phyloP scores from a whole-genome alignment of 2,329 filamentous ascomycete genomes.

The Metarhizium anisopliae region DNA sequence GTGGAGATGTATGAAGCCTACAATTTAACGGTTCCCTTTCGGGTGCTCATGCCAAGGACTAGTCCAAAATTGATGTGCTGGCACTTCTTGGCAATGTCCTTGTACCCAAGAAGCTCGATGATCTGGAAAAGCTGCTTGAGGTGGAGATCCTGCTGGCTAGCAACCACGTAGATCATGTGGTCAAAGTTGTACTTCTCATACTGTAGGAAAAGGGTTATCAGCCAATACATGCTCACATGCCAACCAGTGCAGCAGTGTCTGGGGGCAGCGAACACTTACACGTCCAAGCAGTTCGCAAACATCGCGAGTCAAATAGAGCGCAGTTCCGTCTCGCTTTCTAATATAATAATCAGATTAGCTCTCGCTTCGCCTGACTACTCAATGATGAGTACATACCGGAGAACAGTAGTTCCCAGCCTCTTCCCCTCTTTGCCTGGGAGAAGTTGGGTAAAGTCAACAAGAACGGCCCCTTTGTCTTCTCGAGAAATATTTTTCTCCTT shows the following conservation, averaged over 20 bases:
- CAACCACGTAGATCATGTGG: slow-evolving; percentile 73
- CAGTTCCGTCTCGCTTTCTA: slow-evolving; percentile 61
- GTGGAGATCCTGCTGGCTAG: slow-evolving; percentile 62
- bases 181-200: slow-evolving; percentile 57
- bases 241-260: background rate
- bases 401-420: slow-evolving; percentile 59
- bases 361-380: background rate
- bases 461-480: slow-evolving; percentile 61
- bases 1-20: slow-evolving; percentile 2
- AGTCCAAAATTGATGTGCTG: slow-evolving; percentile 71
- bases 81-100: slow-evolving; percentile 58
- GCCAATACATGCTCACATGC: background rate
- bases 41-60: slow-evolving; percentile 62
- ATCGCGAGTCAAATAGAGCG: slow-evolving; percentile 69
- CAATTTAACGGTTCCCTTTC: slow-evolving; percentile 67
- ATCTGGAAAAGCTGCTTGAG: slow-evolving; percentile 66
- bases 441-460: slow-evolving; percentile 64
- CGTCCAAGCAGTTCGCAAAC: slow-evolving; percentile 65
- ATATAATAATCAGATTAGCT: background rate
- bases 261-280: slow-evolving; percentile 8
- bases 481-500: slow-evolving; percentile 56
- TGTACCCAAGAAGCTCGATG: slow-evolving; percentile 59
- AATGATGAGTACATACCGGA: slow-evolving; percentile 32
- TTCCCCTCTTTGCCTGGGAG: slow-evolving; percentile 58
- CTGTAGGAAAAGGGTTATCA: slow-evolving; percentile 3